Evolutionary conservation across 2,329 filamentous ascomycete genomes (phyloP), one percentile per base, ranked within the genome.

Genomic region (Nannizzia gypsea): DNA sequence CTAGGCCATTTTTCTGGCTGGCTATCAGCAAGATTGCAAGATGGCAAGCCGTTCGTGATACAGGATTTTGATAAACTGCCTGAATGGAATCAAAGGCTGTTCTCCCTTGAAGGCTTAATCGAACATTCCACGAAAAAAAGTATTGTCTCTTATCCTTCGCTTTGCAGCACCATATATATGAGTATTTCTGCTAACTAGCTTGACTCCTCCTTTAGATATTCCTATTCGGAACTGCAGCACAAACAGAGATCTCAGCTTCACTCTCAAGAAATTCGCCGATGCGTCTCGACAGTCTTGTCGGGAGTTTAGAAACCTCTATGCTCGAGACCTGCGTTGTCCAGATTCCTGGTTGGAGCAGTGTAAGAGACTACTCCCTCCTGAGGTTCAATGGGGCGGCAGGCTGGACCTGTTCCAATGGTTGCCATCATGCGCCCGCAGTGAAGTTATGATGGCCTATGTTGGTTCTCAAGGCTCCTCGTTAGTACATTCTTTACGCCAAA

Each of bases 361-460:
- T 60, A 65, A 67, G 34, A 64, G 63, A 15, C 46, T 72, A n/a
- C 60, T 73, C 3, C 70, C 70, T 3, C 62, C 67, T 8, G 67
- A 69, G 59, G 62, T 72, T 26, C 68, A 68, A 61, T 70, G 68
- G 65, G 65, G 70, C 42, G 71, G 71, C 11, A 64, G 68, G 11
- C 63, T 72, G 50, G 70, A 72, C 56, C 62, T 72, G 17, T 72
- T 72, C 60, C 69, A 70, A 58, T 70, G 67, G 64, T 62, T 73
- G 17, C 70, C 71, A 20, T 67, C 67, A 24, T 70, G 69, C 54
- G 69, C 68, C 8, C 59, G 67, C 6, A 71, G 70, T 57, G 71
- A 73, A 58, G 71, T 72, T 24, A 67, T 72, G 65, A 72, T 73
- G 71, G 70, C 68, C 26, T 72, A 72, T 64, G 67, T 72, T 36